These are phyloP conservation scores for Pseudovirgaria hyperparasitica DNA, from an alignment of 2,329 filamentous ascomycete species.

Conservation along the genomic window DNA sequence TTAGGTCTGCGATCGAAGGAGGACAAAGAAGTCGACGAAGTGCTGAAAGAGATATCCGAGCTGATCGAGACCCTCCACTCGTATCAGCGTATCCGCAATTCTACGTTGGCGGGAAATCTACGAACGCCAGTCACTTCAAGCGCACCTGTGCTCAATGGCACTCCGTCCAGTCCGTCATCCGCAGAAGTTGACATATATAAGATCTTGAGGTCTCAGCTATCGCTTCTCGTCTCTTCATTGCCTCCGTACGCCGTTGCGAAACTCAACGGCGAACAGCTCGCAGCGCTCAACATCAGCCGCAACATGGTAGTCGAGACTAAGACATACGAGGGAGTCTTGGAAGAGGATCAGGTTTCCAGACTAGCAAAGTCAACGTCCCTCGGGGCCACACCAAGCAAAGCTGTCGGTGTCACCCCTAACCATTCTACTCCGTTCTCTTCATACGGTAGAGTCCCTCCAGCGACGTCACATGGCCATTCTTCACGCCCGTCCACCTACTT, in stretches of 20 bases:
- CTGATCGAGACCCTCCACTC: constrained; percentile 65
- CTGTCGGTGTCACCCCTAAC: constrained; percentile 17
- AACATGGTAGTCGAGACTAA: constrained; percentile 61
- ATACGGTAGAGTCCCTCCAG: constrained; percentile 12
- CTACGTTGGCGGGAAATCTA: constrained; percentile 52
- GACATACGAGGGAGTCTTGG: constrained; percentile 67
- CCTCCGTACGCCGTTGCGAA: constrained; percentile 81
- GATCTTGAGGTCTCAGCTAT: constrained; percentile 60
- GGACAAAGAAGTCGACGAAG: constrained; percentile 53
- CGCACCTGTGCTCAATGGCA: constrained; percentile 41
- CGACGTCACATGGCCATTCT: constrained; percentile 16
- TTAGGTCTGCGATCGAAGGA: constrained; percentile 18
- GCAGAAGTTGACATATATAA: constrained; percentile 52
- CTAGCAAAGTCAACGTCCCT: constrained; percentile 27
- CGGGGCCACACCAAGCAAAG: constrained; percentile 13
- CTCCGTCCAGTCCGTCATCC: constrained; percentile 50
- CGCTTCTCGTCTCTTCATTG: constrained; percentile 58
- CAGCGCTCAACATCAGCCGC: constrained; percentile 68
- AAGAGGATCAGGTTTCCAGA: constrained; percentile 56
- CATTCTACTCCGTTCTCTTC: constrained; percentile 19
- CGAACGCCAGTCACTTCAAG: constrained; percentile 56
- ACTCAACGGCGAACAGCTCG: constrained; percentile 73
- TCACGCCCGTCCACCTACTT: constrained; percentile 17
- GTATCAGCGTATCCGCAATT: constrained; percentile 66
- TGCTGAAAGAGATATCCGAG: constrained; percentile 62